Evolutionary conservation across 495 filamentous ascomycete species (phyloP).

Genomic region (Physcia stellaris): DNA sequence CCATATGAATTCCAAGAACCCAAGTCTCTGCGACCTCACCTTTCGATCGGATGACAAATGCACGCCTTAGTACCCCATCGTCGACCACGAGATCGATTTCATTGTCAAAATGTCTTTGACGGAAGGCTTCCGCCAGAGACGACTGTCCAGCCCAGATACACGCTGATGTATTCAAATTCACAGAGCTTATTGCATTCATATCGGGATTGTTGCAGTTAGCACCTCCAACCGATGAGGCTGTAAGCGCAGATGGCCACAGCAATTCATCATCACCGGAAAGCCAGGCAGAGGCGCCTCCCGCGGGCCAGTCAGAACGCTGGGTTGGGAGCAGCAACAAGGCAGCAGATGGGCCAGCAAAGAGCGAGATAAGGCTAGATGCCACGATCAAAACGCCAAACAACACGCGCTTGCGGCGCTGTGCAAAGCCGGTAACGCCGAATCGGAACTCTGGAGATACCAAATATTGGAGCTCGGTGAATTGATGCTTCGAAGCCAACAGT

Average conservation of each 20-base stretch:
- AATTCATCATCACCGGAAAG: conserved; percentile 1
- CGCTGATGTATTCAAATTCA: not conserved
- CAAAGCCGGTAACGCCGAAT: conserved; percentile 6
- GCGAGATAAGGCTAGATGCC: conserved; percentile 1
- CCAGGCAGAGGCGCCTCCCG: conserved; percentile 7
- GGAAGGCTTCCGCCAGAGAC: conserved; percentile 1
- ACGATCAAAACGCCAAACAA: conserved; percentile 3
- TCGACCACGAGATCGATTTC: conserved; percentile 1
- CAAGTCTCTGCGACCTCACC: conserved; percentile 4
- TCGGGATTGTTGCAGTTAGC: not conserved
- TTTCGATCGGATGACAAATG: not conserved
- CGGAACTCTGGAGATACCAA: conserved; percentile 6
- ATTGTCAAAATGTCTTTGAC: not conserved
- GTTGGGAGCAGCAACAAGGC: conserved; percentile 5
- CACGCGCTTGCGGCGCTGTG: not conserved
- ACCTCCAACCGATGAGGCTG: conserved; percentile 3
- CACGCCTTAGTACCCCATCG: conserved; percentile 3
- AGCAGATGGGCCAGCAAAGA: conserved; percentile 6
- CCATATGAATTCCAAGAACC: conserved; percentile 6
- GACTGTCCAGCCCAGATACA: conserved; percentile 6
- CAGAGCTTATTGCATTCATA: conserved; percentile 1
- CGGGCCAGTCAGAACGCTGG: conserved; percentile 3
- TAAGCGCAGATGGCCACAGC: conserved; percentile 3
- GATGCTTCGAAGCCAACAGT: conserved; percentile 1
- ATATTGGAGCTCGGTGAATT: conserved; percentile 4